Evolutionary conservation across 2,329 filamentous ascomycete genomes (phyloP).

Genomic region (Tolypocladium guangdongense): DNA sequence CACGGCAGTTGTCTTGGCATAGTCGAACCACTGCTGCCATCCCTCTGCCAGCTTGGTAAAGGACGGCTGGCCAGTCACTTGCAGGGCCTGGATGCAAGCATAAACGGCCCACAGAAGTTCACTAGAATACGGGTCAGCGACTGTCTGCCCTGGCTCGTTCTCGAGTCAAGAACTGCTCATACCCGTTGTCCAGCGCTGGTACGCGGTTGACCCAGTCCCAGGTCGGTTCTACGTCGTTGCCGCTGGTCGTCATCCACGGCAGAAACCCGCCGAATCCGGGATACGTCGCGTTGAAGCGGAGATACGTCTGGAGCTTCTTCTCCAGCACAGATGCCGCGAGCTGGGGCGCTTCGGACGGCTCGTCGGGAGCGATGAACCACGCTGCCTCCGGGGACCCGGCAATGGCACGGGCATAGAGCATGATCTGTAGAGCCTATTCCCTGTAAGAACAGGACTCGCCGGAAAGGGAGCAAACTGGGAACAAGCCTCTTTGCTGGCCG

Average conservation of each 20-base stretch:
- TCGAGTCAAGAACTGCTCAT: too few relatives aligned
- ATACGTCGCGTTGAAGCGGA: slow-evolving; percentile 27
- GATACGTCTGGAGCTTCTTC: slow-evolving; percentile 26
- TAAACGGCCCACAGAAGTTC: slow-evolving; percentile 32
- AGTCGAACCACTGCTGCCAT: slow-evolving; percentile 30
- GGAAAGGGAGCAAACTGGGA: not conserved
- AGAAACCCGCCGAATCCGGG: slow-evolving; percentile 30
- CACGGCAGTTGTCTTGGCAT: slow-evolving; percentile 23
- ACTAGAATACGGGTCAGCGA: slow-evolving; percentile 7
- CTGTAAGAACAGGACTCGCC: not conserved
- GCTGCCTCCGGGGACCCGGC: slow-evolving; percentile 25
- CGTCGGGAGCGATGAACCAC: slow-evolving; percentile 23
- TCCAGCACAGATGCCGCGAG: slow-evolving; percentile 25
- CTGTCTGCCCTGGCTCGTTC: not conserved
- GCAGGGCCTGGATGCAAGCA: slow-evolving; percentile 24
- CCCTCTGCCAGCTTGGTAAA: slow-evolving; percentile 17
- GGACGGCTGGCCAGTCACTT: slow-evolving; percentile 12
- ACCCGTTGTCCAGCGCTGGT: slow-evolving; percentile 30
- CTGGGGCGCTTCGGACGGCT: slow-evolving; percentile 17
- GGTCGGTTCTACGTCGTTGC: slow-evolving; percentile 19
- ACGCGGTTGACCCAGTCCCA: slow-evolving; percentile 27
- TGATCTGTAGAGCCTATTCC: slow-evolving; percentile 27
- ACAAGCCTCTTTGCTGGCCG: slow-evolving; percentile 24
- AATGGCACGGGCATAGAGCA: slow-evolving; percentile 30
- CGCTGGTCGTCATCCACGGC: slow-evolving; percentile 25